These are phyloP conservation scores for Arthrinium puccinioides DNA, from an alignment of 2,329 filamentous ascomycete species.

Conservation along the genomic window DNA sequence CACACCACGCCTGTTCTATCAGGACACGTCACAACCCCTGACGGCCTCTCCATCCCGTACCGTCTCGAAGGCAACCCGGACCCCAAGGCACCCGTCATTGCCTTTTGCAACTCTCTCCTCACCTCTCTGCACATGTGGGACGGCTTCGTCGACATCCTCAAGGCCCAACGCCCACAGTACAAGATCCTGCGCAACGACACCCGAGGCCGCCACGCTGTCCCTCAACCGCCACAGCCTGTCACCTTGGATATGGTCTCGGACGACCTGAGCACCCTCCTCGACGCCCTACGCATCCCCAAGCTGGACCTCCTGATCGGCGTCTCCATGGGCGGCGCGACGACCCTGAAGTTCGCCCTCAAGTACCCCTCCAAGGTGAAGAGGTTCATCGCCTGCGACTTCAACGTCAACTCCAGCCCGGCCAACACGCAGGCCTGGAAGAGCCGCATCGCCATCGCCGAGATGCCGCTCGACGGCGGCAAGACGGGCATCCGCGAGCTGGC, in stretches of 20 bases:
- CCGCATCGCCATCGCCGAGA: conserved; percentile 60
- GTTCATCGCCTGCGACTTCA: conserved; percentile 81
- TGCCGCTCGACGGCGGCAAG: conserved; percentile 34
- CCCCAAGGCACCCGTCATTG: conserved; percentile 61
- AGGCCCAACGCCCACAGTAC: conserved; percentile 52
- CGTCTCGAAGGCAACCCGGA: conserved; percentile 65
- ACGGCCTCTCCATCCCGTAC: conserved; percentile 65
- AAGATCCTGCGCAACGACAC: conserved; percentile 72
- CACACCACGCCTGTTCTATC: conserved; percentile 47
- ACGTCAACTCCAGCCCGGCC: conserved; percentile 60
- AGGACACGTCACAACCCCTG: conserved; percentile 61
- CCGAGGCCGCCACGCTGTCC: conserved; percentile 56
- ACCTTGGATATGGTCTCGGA: conserved; percentile 59
- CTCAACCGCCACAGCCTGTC: conserved; percentile 39
- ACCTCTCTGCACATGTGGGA: conserved; percentile 80
- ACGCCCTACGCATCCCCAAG: conserved; percentile 60
- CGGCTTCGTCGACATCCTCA: conserved; percentile 57
- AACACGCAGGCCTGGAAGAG: conserved; percentile 78
- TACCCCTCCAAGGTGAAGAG: conserved; percentile 74
- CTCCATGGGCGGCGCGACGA: conserved; percentile 73
- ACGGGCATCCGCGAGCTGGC: conserved; percentile 59
- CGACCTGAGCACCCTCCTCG: conserved; percentile 60
- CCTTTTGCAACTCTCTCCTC: conserved; percentile 75
- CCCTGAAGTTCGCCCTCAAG: conserved; percentile 68
- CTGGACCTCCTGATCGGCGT: conserved; percentile 68